Evolutionary conservation across 2,329 filamentous ascomycete genomes (phyloP).

Genomic region (Aphanocladium album): DNA sequence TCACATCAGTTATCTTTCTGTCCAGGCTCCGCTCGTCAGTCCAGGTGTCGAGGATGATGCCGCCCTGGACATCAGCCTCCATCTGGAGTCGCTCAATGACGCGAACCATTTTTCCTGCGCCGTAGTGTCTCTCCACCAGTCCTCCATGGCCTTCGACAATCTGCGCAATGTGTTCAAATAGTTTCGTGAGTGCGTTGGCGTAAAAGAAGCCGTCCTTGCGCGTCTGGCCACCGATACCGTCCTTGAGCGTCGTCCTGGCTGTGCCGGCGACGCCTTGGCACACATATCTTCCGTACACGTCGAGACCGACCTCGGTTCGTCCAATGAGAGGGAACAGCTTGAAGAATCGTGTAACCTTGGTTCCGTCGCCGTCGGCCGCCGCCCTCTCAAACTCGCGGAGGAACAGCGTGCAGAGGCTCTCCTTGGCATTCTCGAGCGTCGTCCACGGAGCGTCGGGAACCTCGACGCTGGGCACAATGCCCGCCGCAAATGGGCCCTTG

Average conservation of each 20-base stretch:
- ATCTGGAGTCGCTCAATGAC: constrained; percentile 91
- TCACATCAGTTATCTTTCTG: constrained; percentile 86
- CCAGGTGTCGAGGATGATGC: constrained; percentile 94
- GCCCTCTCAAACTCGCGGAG: constrained; percentile 93
- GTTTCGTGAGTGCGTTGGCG: constrained; percentile 78
- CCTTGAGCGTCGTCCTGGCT: constrained; percentile 74
- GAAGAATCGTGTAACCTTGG: constrained; percentile 92
- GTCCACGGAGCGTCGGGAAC: constrained; percentile 86
- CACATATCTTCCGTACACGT: constrained; percentile 93
- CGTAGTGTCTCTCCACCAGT: constrained; percentile 91
- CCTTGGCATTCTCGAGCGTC: constrained; percentile 80
- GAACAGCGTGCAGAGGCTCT: constrained; percentile 86
- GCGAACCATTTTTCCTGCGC: constrained; percentile 83
- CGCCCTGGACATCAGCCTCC: constrained; percentile 93
- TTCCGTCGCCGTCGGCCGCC: constrained; percentile 77
- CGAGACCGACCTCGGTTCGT: constrained; percentile 78
- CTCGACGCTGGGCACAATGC: constrained; percentile 92
- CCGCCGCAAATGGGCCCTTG: constrained; percentile 78
- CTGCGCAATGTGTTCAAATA: constrained; percentile 97
- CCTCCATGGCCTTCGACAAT: constrained; percentile 90
- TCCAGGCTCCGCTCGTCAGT: constrained; percentile 81
- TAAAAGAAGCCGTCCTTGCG: constrained; percentile 82
- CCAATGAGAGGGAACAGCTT: constrained; percentile 95
- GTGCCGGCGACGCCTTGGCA: constrained; percentile 88
- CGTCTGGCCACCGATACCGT: constrained; percentile 45